Evolutionary conservation across 768 basidiomycete species (phyloP).

Genomic region (Leccinum ochraceum): DNA sequence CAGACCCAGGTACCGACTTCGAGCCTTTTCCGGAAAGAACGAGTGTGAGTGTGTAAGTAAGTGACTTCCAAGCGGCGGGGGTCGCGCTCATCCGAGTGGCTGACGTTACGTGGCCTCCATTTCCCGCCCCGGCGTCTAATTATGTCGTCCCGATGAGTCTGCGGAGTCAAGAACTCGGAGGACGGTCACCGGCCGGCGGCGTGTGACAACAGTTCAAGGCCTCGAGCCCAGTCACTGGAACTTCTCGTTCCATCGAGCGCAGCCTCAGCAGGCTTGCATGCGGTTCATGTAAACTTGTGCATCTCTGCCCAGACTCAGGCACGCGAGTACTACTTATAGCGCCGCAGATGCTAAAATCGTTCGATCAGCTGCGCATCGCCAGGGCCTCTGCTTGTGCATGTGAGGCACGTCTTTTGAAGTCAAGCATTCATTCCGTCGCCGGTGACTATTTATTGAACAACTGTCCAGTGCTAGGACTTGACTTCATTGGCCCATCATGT

Average conservation of each 20-base stretch:
- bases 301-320: not conserved
- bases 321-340: not conserved
- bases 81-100: not conserved
- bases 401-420: not conserved
- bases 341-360: not conserved
- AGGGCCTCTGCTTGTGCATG: no score
- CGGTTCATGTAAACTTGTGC: not conserved
- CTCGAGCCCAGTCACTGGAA: not conserved
- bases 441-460: not conserved
- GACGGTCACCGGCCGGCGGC: not conserved
- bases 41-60: not conserved
- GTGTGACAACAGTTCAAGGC: not conserved
- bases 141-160: not conserved
- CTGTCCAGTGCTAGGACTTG: not conserved
- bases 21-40: not conserved
- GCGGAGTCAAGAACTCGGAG: no score
- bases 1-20: not conserved
- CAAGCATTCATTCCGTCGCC: not conserved
- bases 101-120: not conserved
- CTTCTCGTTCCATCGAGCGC: not conserved
- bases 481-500: not conserved
- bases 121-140: not conserved
- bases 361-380: no score
- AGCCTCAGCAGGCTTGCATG: not conserved
- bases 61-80: not conserved